These are phyloP conservation scores for Pseudocercospora cruenta DNA, from an alignment of 2,329 filamentous ascomycete species.

Conservation along the genomic window DNA sequence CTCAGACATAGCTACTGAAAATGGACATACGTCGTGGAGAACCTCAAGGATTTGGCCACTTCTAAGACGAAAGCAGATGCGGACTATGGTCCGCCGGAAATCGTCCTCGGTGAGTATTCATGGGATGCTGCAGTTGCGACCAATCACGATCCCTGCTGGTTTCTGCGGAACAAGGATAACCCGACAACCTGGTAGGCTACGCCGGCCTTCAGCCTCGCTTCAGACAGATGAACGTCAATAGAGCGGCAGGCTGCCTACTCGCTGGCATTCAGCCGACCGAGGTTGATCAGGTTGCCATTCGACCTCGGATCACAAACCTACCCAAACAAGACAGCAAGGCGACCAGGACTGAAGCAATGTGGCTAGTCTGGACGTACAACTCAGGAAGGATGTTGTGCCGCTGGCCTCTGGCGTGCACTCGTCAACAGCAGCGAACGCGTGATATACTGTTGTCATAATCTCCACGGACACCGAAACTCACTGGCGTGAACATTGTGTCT, in stretches of 20 bases:
- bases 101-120: not conserved
- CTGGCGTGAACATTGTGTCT: not conserved
- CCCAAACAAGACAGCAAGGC: not conserved
- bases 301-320: not conserved
- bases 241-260: not conserved
- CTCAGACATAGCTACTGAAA: not conserved
- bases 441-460: not conserved
- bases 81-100: not conserved
- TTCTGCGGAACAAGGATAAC: not conserved
- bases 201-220: not conserved
- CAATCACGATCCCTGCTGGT: not conserved
- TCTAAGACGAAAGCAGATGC: not conserved
- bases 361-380: not conserved
- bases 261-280: not conserved
- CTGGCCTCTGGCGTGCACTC: not conserved
- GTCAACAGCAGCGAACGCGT: not conserved
- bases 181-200: not conserved
- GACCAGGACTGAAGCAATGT: not conserved
- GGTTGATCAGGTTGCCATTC: not conserved
- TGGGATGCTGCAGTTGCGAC: not conserved
- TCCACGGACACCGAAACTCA: not conserved
- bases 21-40: not conserved
- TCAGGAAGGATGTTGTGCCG: not conserved
- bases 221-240: not conserved
- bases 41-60: not conserved